These are phyloP conservation scores for Camellia sinensis DNA, from an alignment of 148 eudicot species.

Conservation along the genomic window DNA sequence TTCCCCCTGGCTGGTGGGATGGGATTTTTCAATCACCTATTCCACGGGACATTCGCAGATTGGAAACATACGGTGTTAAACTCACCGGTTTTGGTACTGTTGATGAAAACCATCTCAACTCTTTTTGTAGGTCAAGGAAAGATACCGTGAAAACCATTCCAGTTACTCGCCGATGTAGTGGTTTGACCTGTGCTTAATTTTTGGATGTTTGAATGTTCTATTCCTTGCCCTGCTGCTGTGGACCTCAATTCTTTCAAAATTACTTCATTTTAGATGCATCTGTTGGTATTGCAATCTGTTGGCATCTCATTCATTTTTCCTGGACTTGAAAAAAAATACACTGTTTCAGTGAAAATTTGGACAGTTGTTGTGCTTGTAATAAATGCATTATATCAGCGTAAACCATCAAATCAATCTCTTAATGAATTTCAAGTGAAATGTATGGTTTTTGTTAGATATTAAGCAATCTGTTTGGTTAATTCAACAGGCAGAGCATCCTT, in stretches of 20 bases:
- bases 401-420: too few species aligned
- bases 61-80: constrained; percentile 59
- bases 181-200: constrained; percentile 15
- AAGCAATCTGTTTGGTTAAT: too few species aligned
- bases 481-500: too few species aligned
- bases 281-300: background rate
- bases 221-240: background rate
- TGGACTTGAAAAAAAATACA: background rate
- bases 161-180: constrained; percentile 3
- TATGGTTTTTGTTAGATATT: too few species aligned
- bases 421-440: too few species aligned
- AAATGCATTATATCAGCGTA: too few species aligned
- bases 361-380: too few species aligned
- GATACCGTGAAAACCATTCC: constrained; percentile 22
- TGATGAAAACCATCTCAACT: constrained; percentile 51
- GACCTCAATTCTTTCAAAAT: background rate
- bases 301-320: background rate
- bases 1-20: constrained; percentile 96
- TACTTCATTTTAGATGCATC: background rate
- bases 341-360: background rate
- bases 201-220: background rate
- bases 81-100: constrained; percentile 61
- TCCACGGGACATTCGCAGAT: constrained; percentile 60
- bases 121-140: constrained; percentile 56
- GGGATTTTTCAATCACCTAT: constrained; percentile 83